Conservation (phyloP, 139 green algal species). For the Micromonas pusilla region DNA sequence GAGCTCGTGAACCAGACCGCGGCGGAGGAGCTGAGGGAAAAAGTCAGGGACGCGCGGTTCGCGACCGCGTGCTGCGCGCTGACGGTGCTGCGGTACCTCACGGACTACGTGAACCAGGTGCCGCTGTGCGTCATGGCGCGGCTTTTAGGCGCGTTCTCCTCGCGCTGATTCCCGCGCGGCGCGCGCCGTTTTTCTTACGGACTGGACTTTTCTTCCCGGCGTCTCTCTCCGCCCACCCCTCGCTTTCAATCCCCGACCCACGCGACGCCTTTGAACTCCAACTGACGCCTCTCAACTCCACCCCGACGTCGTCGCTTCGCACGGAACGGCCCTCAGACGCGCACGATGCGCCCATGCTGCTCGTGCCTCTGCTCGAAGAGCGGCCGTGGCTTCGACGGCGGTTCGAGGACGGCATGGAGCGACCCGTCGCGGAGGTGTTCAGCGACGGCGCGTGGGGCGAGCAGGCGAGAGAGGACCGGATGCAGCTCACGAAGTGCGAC, state of each 20-base stretch:
- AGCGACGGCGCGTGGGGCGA: constrained; percentile 49
- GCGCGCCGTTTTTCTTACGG: too few relatives aligned
- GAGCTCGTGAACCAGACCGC: constrained; percentile 44
- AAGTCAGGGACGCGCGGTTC: constrained; percentile 55
- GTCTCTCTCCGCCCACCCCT: too few relatives aligned
- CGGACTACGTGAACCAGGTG: constrained; percentile 52
- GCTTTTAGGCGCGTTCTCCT: too few relatives aligned
- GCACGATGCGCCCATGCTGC: constrained; percentile 63
- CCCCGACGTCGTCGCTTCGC: too few relatives aligned
- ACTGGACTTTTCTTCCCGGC: too few relatives aligned
- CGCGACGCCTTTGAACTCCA: too few relatives aligned
- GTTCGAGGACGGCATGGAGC: not conserved
- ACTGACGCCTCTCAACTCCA: too few relatives aligned
- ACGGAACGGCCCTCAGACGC: too few relatives aligned
- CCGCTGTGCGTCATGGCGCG: constrained; percentile 58
- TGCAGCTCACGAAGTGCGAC: constrained; percentile 58
- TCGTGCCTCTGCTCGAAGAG: constrained; percentile 69
- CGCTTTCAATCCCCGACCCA: too few relatives aligned
- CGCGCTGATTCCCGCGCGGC: too few relatives aligned
- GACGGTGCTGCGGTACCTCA: constrained; percentile 71
- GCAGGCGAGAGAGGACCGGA: constrained; percentile 53
- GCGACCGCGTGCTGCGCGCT: constrained; percentile 52
- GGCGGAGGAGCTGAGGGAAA: constrained; percentile 58
- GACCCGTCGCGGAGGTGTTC: constrained; percentile 41
- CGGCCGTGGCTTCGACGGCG: constrained; percentile 58